phyloP scores from a whole-genome alignment of 1,284 basidiomycete genomes.

The Ustilago trichophora region DNA sequence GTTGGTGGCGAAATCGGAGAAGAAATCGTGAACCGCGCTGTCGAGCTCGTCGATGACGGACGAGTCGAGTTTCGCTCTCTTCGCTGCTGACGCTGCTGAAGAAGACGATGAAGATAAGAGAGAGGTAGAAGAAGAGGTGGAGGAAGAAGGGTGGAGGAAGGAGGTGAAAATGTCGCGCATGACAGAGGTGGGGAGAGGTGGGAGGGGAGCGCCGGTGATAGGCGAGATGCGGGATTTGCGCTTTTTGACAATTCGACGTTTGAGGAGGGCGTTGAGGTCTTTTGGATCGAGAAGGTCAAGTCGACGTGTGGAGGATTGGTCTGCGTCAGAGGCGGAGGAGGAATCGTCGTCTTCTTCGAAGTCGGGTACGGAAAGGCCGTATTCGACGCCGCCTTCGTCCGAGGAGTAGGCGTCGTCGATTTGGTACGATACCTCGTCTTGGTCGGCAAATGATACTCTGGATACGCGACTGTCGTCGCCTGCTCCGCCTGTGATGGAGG shows the following conservation, averaged over 20 bases:
- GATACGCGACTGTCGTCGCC: constrained; percentile 27
- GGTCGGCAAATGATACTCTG: constrained; percentile 22
- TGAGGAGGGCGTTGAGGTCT: constrained; percentile 42
- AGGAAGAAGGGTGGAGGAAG: constrained; percentile 25
- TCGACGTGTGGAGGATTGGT: constrained; percentile 4
- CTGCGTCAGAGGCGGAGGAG: too few relatives aligned
- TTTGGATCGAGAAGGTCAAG: constrained; percentile 38
- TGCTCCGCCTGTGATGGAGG: constrained; percentile 5
- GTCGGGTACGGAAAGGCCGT: constrained; percentile 19
- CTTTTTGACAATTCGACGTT: constrained; percentile 41
- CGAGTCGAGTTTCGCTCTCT: constrained; percentile 27
- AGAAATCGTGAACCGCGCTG: constrained; percentile 33
- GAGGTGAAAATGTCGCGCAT: constrained; percentile 40
- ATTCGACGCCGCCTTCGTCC: constrained; percentile 27
- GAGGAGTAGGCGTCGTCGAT: constrained; percentile 34
- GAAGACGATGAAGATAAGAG: constrained; percentile 5
- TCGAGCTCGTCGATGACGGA: constrained; percentile 41
- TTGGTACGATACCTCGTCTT: constrained; percentile 31
- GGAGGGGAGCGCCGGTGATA: constrained; percentile 19
- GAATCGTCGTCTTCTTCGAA: constrained; percentile 12
- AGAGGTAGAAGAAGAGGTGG: background rate
- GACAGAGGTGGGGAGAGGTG: constrained; percentile 32
- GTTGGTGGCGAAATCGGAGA: constrained; percentile 26
- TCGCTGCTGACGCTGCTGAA: constrained; percentile 4
- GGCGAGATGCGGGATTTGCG: constrained; percentile 37